These are phyloP conservation scores for Saccharomycopsis sp. DNA, from an alignment of 805 yeast genomes.

Conservation along the genomic window DNA sequence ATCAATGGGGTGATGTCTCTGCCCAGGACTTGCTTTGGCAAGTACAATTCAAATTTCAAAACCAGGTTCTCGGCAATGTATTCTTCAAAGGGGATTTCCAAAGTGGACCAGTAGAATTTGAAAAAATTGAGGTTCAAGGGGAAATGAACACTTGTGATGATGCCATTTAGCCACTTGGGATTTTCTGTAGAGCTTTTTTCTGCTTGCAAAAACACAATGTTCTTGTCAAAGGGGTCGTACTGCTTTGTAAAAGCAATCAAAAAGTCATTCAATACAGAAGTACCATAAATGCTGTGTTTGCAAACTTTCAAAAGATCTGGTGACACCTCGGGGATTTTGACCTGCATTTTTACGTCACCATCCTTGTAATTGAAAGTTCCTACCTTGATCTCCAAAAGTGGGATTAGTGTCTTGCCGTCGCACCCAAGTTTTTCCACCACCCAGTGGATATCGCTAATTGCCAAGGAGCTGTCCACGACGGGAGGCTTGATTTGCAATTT, in stretches of 20 bases:
- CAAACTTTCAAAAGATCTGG: neutral
- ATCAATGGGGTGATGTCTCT: slow-evolving; percentile 5
- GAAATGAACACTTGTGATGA: slow-evolving; percentile 3
- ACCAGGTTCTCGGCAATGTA: neutral
- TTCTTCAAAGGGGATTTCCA: no score
- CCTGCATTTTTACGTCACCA: neutral
- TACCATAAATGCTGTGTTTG: neutral
- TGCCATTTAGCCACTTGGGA: slow-evolving; percentile 11
- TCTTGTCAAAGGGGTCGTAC: slow-evolving; percentile 2
- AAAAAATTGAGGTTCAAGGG: slow-evolving; percentile 8
- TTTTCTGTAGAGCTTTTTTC: slow-evolving; percentile 9
- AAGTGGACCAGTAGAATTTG: no score
- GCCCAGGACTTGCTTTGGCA: slow-evolving; percentile 5
- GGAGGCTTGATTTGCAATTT: slow-evolving; percentile 1
- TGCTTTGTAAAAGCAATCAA: neutral
- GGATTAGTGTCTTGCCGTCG: neutral
- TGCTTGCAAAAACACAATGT: slow-evolving; percentile 5
- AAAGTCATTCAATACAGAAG: slow-evolving; percentile 2
- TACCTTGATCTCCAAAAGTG: neutral
- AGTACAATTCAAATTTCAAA: slow-evolving; percentile 1
- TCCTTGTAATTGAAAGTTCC: neutral
- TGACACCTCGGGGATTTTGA: neutral
- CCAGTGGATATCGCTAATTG: slow-evolving; percentile 4
- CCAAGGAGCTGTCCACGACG: neutral
- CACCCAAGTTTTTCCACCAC: neutral